Base-by-base conservation (phyloP, 371 early-diverging fungal genomes). In the Syncephalastrum contaminatum region DNA sequence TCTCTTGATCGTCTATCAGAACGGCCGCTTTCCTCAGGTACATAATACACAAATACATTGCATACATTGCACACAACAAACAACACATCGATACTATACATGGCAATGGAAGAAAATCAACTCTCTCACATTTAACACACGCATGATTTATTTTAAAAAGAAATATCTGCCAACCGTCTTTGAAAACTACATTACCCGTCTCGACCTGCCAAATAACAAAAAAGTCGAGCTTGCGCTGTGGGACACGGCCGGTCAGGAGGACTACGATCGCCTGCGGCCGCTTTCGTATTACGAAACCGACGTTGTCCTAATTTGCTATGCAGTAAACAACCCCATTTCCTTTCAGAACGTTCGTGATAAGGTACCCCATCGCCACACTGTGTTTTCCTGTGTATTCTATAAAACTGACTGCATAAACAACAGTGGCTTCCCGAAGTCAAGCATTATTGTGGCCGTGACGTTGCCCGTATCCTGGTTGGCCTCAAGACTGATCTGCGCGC, bases 161-260 rank as follows among this genome's bases (percentile, higher is more conserved):
- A 30, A 30, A 10, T 74, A 77, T 64, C 36, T 89, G 13, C 91
- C 91, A n/a, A 91, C 93, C 13, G 88, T 93, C 8, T 93, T 95
- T 70, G 93, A 93, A 63, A 92, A 90, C 69, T 93, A 90, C 68
- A 85, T 88, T 2, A 88, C 90, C 18, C 84, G 87, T 48, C 86
- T 93, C 15, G 85, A 86, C 70, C 80, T 90, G 7, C 85, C 88
- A 55, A 57, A 62, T 39, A 84, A 84, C 48, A 88, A 88, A 60
- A 83, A 85, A 8, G 88, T 91, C 48, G 88, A 88, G 63, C 68
- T 96, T n/a, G 89, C 88, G 16, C 71, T 96, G 39, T 94, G 94
- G 92, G 96, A 96, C 76, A 96, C 96, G 14, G 92, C 92, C 22
- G 94, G 96, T 18, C 92, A 91, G 63, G 90, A 91, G 67, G 94